Evolutionary conservation across 805 yeast species (phyloP).

Genomic region (Zygoascus bituminiphila): DNA sequence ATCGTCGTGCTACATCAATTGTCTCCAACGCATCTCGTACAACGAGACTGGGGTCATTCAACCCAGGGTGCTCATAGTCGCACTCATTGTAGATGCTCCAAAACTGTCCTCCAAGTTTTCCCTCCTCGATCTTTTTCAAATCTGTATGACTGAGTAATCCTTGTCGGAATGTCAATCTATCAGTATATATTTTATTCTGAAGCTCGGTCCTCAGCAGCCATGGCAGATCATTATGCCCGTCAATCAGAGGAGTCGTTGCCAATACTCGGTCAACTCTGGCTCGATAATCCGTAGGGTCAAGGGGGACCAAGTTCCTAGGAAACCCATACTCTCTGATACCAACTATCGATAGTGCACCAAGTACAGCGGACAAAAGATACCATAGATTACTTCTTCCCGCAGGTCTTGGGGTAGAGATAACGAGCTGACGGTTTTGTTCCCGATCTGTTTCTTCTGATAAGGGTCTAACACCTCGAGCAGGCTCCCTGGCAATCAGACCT

Average conservation of each 20-base stretch:
- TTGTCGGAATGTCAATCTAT: constrained; percentile 35
- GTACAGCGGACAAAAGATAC: background rate
- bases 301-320: background rate
- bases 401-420: background rate
- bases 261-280: background rate
- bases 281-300: constrained; percentile 4
- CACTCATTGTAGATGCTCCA: constrained; percentile 44
- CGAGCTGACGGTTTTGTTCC: background rate
- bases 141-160: constrained; percentile 40
- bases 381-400: background rate
- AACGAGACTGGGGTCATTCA: constrained; percentile 32
- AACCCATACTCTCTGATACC: background rate
- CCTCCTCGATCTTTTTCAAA: constrained; percentile 34
- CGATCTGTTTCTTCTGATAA: background rate
- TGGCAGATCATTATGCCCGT: constrained; percentile 46
- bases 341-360: constrained; percentile 1
- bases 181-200: constrained; percentile 34
- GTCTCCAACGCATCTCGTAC: constrained; percentile 49
- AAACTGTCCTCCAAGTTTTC: constrained; percentile 44
- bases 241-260: constrained; percentile 33
- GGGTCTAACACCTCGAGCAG: too few relatives aligned
- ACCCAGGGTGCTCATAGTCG: constrained; percentile 28
- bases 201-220: constrained; percentile 41
- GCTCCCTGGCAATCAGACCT: too few relatives aligned
- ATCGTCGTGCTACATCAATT: constrained; percentile 42